Base-by-base conservation (phyloP, 2,329 filamentous ascomycete species). In the Onygenales sp. region DNA sequence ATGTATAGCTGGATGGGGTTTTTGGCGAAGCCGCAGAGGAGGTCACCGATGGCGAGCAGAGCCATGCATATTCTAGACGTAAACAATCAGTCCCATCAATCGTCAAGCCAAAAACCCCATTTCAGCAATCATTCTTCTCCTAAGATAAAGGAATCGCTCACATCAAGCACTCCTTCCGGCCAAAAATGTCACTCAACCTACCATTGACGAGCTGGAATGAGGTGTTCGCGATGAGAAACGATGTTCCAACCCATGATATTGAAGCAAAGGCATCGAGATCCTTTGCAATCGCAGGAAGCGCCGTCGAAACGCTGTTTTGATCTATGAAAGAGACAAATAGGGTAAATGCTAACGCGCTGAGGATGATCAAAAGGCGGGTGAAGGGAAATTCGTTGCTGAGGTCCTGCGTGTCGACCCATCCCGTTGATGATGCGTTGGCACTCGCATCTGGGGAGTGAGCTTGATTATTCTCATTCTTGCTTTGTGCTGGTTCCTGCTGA, bases 211-310 rank as follows among this genome's bases (percentile, higher is more conserved):
- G 21, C 13, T 31, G 17, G 14, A 47, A 47, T 8, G 31, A 31
- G 10, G 44, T 47, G 31, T 47, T 47, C 14, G 44, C 44, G 31
- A 47, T 47, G 21, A 47, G 17, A 14, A 35, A 31, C 31, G 44
- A 47, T n/a, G 44, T 47, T 31, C 44, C 44, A 31, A 35, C 44
- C 44, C 44, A 47, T 31, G 44, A 47, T 47, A 47, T 47, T 10
- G 21, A 32, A 7, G n/a, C 44, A 7, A 32, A 31, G 17, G 21
- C 44, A 32, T 35, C 31, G 44, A 47, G 44, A n/a, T 47, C 44
- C 10, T 47, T 35, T 11, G 44, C 44, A 33, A 47, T 47, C 5
- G 21, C 10, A 9, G 44, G 44, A 8, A 47, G 44, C 7, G 31
- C 14, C 13, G 31, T 35, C 10, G 21, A 32, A 9, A 47, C 44